Evolutionary conservation across 208 protist species (phyloP).

Genomic region (Trypanosoma theileri): DNA sequence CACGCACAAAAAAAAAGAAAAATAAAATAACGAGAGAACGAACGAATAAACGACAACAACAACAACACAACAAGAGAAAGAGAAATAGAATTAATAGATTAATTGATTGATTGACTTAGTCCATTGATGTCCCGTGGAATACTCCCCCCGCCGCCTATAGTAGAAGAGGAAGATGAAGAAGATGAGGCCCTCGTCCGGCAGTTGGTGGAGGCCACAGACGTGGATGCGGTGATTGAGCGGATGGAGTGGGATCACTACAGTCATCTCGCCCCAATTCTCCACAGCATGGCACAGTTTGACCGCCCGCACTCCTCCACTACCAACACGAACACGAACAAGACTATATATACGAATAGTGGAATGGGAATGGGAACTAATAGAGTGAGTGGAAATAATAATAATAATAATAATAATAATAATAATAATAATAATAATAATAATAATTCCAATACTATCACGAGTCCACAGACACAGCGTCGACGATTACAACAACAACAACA

Average conservation of each 20-base stretch:
- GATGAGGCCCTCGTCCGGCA: conserved; percentile 76
- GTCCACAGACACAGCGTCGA: not conserved
- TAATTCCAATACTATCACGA: not conserved
- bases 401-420: not conserved
- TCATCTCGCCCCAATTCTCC: conserved; percentile 39
- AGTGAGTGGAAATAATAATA: not conserved
- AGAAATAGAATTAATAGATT: not conserved
- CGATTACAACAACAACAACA: no score
- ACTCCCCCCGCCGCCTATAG: not conserved
- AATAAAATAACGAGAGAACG: no score
- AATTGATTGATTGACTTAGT: conserved; percentile 27
- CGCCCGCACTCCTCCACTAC: not conserved
- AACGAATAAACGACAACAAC: no score
- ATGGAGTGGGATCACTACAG: conserved; percentile 64
- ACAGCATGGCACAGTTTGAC: conserved; percentile 39
- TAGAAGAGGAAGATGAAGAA: conserved; percentile 12
- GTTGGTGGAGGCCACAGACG: conserved; percentile 60
- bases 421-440: not conserved
- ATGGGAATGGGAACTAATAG: no score
- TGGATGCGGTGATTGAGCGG: conserved; percentile 67
- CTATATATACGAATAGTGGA: no score
- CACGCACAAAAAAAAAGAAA: no score
- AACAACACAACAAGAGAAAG: no score
- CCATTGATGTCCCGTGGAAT: not conserved
- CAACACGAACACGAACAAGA: no score